Percentiles rank a stretch among this genome's conserved stretches.
Evolutionary conservation across 2,329 filamentous ascomycete species (phyloP).

Genomic region (Apiospora kogelbergensis): DNA sequence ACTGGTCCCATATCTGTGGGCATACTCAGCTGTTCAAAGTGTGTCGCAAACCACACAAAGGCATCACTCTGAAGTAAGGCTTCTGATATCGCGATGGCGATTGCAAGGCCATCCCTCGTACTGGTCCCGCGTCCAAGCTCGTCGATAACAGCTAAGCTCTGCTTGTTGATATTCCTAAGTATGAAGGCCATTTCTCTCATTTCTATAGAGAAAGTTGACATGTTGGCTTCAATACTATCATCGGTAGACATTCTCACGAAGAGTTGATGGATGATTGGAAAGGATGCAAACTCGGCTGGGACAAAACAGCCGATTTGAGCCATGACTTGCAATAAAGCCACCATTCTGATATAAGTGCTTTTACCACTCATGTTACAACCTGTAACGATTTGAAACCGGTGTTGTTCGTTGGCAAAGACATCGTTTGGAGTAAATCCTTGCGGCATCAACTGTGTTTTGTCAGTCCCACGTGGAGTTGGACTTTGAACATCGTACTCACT

Average conservation of each 20-base stretch:
- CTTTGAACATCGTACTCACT: slow-evolving; percentile 27
- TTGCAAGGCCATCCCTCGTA: slow-evolving; percentile 82
- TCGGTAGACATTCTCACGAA: slow-evolving; percentile 87
- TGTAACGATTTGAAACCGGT: slow-evolving; percentile 88
- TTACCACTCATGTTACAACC: slow-evolving; percentile 99
- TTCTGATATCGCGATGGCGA: slow-evolving; percentile 88
- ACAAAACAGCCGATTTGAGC: slow-evolving; percentile 91
- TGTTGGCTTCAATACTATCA: slow-evolving; percentile 84
- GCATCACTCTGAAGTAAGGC: slow-evolving; percentile 77
- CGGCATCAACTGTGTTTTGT: slow-evolving; percentile 51
- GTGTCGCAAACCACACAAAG: slow-evolving; percentile 89
- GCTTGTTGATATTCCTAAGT: slow-evolving; percentile 73
- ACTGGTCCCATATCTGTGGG: not conserved
- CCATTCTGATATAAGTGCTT: slow-evolving; percentile 86
- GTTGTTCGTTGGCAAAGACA: slow-evolving; percentile 77
- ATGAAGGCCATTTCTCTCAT: slow-evolving; percentile 98
- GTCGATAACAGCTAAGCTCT: slow-evolving; percentile 82
- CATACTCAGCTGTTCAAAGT: slow-evolving; percentile 75
- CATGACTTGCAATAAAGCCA: slow-evolving; percentile 87
- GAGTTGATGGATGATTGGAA: slow-evolving; percentile 77
- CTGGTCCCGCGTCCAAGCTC: slow-evolving; percentile 91
- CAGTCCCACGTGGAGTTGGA: slow-evolving; percentile 3
- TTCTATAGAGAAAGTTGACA: slow-evolving; percentile 90
- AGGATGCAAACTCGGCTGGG: slow-evolving; percentile 78
- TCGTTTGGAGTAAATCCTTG: slow-evolving; percentile 84